phyloP scores from a whole-genome alignment of 2,329 filamentous ascomycete species.

The Alternaria incomplexa region DNA sequence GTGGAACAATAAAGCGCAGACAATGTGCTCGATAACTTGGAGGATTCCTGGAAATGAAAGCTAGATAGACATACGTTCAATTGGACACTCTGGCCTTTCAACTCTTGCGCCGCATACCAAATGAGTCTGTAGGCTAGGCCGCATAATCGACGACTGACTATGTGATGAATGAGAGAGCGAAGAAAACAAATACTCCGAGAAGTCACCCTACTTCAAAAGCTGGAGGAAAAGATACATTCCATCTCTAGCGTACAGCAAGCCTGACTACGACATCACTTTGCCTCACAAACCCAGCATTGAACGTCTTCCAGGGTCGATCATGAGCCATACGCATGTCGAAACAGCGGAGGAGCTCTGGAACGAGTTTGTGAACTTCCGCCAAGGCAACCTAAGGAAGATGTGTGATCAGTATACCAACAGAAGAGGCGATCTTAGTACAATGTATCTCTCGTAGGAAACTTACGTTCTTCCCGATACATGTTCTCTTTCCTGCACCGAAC shows the following conservation, averaged over 20 bases:
- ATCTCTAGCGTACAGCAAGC: neutral
- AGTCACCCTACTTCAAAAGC: neutral
- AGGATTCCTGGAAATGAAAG: neutral
- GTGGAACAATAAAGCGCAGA: neutral
- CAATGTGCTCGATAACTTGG: neutral
- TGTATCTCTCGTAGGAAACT: neutral
- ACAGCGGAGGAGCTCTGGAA: constrained; percentile 19
- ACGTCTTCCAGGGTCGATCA: constrained; percentile 19
- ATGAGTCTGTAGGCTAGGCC: neutral
- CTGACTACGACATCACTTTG: constrained; percentile 18
- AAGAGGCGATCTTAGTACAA: neutral
- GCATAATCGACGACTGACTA: neutral
- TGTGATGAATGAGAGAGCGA: neutral
- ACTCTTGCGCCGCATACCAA: neutral
- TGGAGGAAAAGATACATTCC: neutral
- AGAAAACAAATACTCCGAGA: neutral
- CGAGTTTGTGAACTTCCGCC: constrained; percentile 17
- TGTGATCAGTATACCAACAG: neutral
- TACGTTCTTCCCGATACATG: neutral
- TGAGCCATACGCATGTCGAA: constrained; percentile 22
- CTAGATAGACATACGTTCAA: neutral
- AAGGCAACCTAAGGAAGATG: constrained; percentile 15
- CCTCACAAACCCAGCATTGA: constrained; percentile 22
- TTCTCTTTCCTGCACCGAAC: neutral
- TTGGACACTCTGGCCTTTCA: neutral